Percentiles rank a stretch among this genome's conserved stretches.
These are phyloP conservation scores for Clonostachys solani DNA, from an alignment of 2,329 filamentous ascomycete species.

Conservation along the genomic window DNA sequence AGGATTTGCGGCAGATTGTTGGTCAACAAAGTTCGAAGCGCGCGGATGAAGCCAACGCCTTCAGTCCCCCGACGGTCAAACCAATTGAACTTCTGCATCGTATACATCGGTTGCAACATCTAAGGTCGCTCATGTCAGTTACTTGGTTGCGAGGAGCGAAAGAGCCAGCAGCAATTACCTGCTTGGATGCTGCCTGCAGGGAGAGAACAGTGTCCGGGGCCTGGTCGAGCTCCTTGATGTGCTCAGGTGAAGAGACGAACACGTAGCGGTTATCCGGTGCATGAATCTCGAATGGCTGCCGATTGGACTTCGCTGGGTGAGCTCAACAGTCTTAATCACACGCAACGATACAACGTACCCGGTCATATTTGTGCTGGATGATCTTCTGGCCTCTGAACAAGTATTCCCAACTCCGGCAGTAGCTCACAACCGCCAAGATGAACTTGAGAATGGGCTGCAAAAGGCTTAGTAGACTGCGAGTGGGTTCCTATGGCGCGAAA, in stretches of 20 bases:
- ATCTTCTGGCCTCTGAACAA: not conserved
- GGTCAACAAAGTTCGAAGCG: constrained; percentile 1
- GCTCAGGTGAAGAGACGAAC: constrained; percentile 8
- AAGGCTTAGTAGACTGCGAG: too few species aligned
- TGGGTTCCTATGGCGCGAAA: too few species aligned
- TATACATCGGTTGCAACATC: constrained; percentile 3
- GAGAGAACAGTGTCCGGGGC: not conserved
- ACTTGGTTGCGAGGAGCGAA: too few species aligned
- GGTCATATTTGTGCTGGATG: not conserved
- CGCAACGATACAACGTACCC: too few species aligned
- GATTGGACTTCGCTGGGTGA: not conserved
- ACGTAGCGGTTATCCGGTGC: constrained; percentile 8
- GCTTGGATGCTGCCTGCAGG: not conserved
- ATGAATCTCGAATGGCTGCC: not conserved
- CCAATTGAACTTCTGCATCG: constrained; percentile 3
- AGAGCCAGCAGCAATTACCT: too few species aligned
- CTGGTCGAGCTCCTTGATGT: constrained; percentile 8
- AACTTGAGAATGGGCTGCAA: too few species aligned
- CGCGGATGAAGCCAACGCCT: not conserved
- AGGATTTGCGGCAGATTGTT: not conserved
- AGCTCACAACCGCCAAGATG: too few species aligned
- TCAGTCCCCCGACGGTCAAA: constrained; percentile 1
- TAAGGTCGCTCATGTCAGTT: too few species aligned
- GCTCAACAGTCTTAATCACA: too few species aligned
- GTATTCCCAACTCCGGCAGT: too few species aligned